Conservation (phyloP, 2,329 filamentous ascomycete species). For the Alternaria brassicicola region DNA sequence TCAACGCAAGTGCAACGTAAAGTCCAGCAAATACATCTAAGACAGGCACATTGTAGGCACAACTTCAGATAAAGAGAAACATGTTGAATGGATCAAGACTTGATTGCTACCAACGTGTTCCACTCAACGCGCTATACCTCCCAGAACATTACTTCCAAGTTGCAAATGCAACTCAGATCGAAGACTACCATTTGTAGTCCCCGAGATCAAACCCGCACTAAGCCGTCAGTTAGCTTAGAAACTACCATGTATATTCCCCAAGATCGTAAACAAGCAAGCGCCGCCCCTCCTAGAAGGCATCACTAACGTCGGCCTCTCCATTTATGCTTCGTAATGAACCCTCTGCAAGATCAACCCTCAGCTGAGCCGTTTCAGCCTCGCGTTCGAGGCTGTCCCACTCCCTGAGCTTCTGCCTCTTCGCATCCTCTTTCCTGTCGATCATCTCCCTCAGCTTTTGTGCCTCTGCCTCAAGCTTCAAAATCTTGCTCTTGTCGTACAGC, state of each 20-base stretch:
- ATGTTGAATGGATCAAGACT: background rate
- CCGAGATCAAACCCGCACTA: background rate
- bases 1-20: no score
- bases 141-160: slow-evolving; percentile 13
- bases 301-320: slow-evolving; percentile 49
- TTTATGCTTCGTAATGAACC: slow-evolving; percentile 51
- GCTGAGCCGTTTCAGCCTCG: slow-evolving; percentile 53
- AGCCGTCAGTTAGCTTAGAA: background rate
- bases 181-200: slow-evolving; percentile 6
- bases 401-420: slow-evolving; percentile 50
- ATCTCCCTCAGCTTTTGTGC: slow-evolving; percentile 52
- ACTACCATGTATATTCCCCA: background rate
- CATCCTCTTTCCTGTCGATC: slow-evolving; percentile 56
- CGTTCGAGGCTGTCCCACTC: slow-evolving; percentile 56
- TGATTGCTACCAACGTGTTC: slow-evolving; percentile 4
- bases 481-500: slow-evolving; percentile 51
- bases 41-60: background rate
- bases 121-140: slow-evolving; percentile 17
- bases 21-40: background rate
- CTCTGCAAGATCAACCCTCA: slow-evolving; percentile 56
- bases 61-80: background rate
- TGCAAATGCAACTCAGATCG: background rate
- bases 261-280: background rate
- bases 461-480: slow-evolving; percentile 56
- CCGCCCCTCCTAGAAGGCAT: slow-evolving; percentile 41